These are phyloP conservation scores for Ceratopteris richardii DNA, from an alignment of 75 land plant species.

Conservation along the genomic window DNA sequence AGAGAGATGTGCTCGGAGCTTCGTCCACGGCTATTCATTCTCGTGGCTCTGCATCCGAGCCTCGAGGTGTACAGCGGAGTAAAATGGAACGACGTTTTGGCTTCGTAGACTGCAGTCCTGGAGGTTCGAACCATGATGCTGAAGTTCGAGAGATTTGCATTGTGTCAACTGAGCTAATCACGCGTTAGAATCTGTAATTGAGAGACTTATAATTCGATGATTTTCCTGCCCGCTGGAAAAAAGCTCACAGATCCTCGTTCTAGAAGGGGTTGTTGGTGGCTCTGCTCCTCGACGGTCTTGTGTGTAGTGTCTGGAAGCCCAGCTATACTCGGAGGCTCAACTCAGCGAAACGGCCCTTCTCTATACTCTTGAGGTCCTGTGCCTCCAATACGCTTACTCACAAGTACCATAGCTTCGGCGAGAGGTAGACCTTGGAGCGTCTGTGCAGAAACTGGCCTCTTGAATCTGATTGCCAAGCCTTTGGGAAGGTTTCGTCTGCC, in stretches of 20 bases:
- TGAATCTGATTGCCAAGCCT: constrained; percentile 54
- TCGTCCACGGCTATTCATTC: too few species aligned
- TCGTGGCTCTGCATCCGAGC: too few species aligned
- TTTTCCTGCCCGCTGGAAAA: constrained; percentile 9
- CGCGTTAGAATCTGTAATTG: too few species aligned
- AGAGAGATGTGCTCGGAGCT: too few species aligned
- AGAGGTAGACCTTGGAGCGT: constrained; percentile 52
- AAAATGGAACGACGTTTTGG: too few species aligned
- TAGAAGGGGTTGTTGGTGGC: constrained; percentile 52
- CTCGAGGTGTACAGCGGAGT: too few species aligned
- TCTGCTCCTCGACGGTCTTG: constrained; percentile 16
- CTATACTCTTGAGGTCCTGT: constrained; percentile 39
- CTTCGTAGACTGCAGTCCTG: too few species aligned
- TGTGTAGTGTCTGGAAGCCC: constrained; percentile 48
- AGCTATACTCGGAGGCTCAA: constrained; percentile 37
- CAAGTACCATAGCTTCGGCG: constrained; percentile 55
- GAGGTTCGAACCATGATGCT: too few species aligned
- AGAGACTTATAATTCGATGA: too few species aligned
- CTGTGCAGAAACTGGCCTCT: constrained; percentile 32
- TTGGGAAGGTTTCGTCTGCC: constrained; percentile 58
- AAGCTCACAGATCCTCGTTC: constrained; percentile 22
- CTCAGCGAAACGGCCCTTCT: constrained; percentile 32
- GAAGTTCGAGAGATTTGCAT: too few species aligned
- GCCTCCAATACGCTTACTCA: constrained; percentile 43
- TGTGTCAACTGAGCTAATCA: too few species aligned